phyloP scores from a whole-genome alignment of 1,139 yeast genomes.

The Lodderomyces theae region DNA sequence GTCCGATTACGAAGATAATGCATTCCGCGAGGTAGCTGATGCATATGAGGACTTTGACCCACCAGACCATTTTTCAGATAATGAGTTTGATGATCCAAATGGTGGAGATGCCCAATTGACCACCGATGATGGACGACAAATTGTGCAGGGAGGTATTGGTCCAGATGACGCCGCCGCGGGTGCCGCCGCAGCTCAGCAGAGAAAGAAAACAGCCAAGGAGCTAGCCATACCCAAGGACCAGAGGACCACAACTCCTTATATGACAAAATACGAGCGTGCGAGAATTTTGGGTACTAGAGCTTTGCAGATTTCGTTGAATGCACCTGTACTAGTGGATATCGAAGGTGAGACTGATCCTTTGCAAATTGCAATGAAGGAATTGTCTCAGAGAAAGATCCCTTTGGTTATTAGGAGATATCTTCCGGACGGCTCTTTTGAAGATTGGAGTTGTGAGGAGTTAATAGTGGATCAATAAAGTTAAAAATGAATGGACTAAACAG shows the following conservation, averaged over 20 bases:
- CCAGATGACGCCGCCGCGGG: conserved; percentile 56
- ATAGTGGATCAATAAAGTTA: conserved; percentile 69
- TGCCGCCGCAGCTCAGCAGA: conserved; percentile 11
- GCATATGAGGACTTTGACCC: conserved; percentile 80
- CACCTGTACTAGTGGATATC: conserved; percentile 94
- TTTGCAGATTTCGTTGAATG: conserved; percentile 92
- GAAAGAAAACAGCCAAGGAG: conserved; percentile 62
- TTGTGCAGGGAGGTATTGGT: conserved; percentile 66
- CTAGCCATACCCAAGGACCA: conserved; percentile 86
- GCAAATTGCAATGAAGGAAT: conserved; percentile 96
- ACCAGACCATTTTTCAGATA: conserved; percentile 71
- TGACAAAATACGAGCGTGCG: conserved; percentile 98
- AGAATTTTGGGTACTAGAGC: conserved; percentile 96
- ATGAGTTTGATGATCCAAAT: conserved; percentile 37
- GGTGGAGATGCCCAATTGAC: conserved; percentile 50
- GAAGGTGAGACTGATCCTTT: conserved; percentile 99
- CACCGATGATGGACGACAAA: conserved; percentile 72
- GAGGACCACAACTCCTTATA: conserved; percentile 94
- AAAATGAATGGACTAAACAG: neutral
- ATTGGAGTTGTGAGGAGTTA: conserved; percentile 98
- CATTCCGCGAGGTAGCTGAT: conserved; percentile 77
- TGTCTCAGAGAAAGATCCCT: conserved; percentile 92
- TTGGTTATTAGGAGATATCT: conserved; percentile 91
- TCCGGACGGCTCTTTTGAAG: conserved; percentile 97
- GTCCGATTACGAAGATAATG: conserved; percentile 51